Evolutionary conservation across 2,329 filamentous ascomycete genomes (phyloP), one percentile per base, ranked within the genome.

Genomic region (Mollisia scopiformis): DNA sequence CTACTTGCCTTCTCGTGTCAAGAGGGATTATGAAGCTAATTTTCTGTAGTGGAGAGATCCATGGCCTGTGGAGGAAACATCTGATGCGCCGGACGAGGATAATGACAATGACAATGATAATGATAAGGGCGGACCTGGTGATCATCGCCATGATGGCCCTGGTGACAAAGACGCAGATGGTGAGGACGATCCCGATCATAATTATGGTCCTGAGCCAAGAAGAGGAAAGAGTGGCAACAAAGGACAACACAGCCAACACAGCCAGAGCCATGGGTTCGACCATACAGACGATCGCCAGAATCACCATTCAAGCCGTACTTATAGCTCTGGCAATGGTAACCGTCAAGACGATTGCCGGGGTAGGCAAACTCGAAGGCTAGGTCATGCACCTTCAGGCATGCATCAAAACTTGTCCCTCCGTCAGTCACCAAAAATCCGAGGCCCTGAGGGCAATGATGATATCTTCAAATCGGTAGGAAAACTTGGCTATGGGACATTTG

Each of bases 1-100:
- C n/a, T n/a, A n/a, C n/a, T n/a, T n/a, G n/a, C n/a, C n/a, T n/a
- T n/a, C n/a, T n/a, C n/a, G n/a, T n/a, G n/a, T n/a, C n/a, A n/a
- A n/a, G n/a, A n/a, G n/a, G n/a, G n/a, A n/a, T n/a, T n/a, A n/a
- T n/a, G n/a, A n/a, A n/a, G n/a, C n/a, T n/a, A n/a, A n/a, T n/a
- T n/a, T n/a, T n/a, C n/a, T n/a, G n/a, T n/a, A n/a, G n/a, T 58
- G 56, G 56, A 43, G 50, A 28, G 56, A 58, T 23, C 56, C 56
- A 7, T 58, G 56, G 56, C 35, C 35, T 37, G n/a, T 33, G 19
- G 41, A 50, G 11, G 43, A 57, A 27, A 11, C 25, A 16, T 14
- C 39, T 4, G 47, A 52, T 53, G 23, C 33, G 19, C 47, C 56
- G 33, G 47, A 58, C 19, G 28, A 28, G 21, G 23, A 19, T 16